These are phyloP conservation scores for Annulohypoxylon bovei DNA, from an alignment of 495 filamentous ascomycete genomes.

Conservation along the genomic window DNA sequence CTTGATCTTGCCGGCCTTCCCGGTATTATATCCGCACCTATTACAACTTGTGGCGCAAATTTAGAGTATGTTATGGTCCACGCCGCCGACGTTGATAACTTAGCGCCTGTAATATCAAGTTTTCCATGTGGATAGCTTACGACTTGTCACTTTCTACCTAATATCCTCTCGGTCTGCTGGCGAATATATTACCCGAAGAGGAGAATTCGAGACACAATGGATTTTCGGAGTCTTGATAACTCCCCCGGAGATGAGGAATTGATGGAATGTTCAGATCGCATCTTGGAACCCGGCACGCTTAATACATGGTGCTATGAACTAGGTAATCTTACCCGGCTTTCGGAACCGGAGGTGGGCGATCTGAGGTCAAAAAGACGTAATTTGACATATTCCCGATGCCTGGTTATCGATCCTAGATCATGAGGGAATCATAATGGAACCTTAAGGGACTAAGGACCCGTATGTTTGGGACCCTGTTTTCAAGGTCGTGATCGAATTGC, in stretches of 20 bases:
- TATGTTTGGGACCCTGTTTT: neutral
- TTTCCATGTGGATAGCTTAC: neutral
- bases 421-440: conserved; percentile 6
- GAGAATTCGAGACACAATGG: neutral
- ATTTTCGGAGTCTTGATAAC: conserved; percentile 1
- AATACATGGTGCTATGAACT: neutral
- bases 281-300: neutral
- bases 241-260: neutral
- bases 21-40: too few species aligned
- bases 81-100: too few species aligned
- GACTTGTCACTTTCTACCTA: neutral
- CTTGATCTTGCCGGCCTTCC: too few species aligned
- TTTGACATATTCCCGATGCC: conserved; percentile 3
- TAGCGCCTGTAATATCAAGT: neutral
- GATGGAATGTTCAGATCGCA: neutral
- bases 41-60: too few species aligned
- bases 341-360: conserved; percentile 20
- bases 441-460: conserved; percentile 18
- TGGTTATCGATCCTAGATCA: neutral
- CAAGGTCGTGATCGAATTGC: conserved; percentile 3
- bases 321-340: conserved; percentile 5
- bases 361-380: conserved; percentile 22
- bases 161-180: neutral
- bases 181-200: conserved; percentile 8
- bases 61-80: too few species aligned